Base-by-base conservation (phyloP, 2,329 filamentous ascomycete genomes). In the Cyphellophora attinorum region DNA sequence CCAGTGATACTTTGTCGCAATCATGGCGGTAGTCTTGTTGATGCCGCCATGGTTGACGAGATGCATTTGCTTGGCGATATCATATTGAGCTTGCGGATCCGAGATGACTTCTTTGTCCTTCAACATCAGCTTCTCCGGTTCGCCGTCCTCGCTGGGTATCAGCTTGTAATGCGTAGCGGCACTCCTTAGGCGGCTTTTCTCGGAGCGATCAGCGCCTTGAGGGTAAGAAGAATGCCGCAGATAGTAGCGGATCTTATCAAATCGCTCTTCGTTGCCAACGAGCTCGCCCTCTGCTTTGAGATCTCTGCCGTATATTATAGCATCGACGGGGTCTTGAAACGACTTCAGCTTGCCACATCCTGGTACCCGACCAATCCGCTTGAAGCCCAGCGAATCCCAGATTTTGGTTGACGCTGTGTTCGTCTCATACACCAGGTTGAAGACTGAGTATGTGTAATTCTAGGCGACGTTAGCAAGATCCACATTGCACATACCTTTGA, bases 161-260 rank as follows among this genome's bases (percentile, higher is more conserved):
- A 95, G 76, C 60, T 91, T 91, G 67, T 96, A 96, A 61, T 96
- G 89, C 13, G 86, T 94, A 27, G 88, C 88, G 31, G 89, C 88
- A 60, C 84, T 93, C 50, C 91, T 77, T 37, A 98, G 76, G 50
- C 89, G 82, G 62, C 81, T 89, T 73, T 96, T 96, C 61, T 96
- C 91, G 38, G 88, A 88, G 39, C 89, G 77, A 67, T 95, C 86
- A 54, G 89, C 88, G 43, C 88, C 89, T 51, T 81, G 79, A 40
- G 91, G 91, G 59, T 98, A 96, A 59, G 88, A 85, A 54, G 81
- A 81, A 58, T 88, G 85, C 62, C 93, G 93, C 54, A 96, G 77
- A 62, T 96, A 96, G 68, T 84, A 96, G 54, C 88, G 82, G 57
- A 96, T 96, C 70, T 95, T 95, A 68, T 95, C 89, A 68, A 96